A percentile compares a stretch with the other conserved stretches of the same genome.
phyloP scores from a whole-genome alignment of 225 moss, liverwort and hornwort genomes.

The Sphagnum contortum region DNA sequence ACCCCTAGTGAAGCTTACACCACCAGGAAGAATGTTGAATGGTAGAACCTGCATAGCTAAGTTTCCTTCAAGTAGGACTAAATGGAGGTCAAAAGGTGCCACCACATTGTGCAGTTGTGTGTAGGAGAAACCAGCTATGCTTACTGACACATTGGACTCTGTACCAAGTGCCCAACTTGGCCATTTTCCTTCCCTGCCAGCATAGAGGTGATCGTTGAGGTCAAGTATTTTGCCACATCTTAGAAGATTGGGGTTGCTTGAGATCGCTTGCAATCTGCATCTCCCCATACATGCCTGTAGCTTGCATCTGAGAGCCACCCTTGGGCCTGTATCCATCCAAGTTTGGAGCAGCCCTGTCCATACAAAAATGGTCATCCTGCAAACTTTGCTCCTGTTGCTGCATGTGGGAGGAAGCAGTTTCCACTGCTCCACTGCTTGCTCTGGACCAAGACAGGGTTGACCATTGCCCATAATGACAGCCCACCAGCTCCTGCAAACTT shows the following conservation, averaged over 20 bases:
- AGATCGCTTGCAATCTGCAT: not conserved
- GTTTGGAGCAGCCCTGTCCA: not conserved
- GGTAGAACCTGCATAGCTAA: constrained; percentile 1
- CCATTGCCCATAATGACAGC: constrained; percentile 4
- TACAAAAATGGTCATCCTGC: no score
- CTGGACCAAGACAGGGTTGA: not conserved
- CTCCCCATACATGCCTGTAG: not conserved
- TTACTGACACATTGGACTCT: not conserved
- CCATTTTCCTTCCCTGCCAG: no score
- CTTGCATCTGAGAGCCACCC: not conserved
- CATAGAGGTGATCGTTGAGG: not conserved
- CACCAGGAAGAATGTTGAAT: constrained; percentile 5
- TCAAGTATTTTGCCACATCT: not conserved
- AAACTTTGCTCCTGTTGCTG: not conserved
- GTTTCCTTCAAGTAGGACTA: not conserved
- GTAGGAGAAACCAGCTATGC: not conserved
- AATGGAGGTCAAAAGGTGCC: not conserved
- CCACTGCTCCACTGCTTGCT: not conserved
- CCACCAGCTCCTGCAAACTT: constrained; percentile 1
- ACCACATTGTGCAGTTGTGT: not conserved
- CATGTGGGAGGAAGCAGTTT: not conserved
- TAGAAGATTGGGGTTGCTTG: not conserved
- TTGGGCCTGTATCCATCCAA: not conserved
- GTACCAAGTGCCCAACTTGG: not conserved
- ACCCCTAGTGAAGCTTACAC: not conserved